phyloP scores from a whole-genome alignment of 805 yeast genomes.

The Pichia gijzeniarum region DNA sequence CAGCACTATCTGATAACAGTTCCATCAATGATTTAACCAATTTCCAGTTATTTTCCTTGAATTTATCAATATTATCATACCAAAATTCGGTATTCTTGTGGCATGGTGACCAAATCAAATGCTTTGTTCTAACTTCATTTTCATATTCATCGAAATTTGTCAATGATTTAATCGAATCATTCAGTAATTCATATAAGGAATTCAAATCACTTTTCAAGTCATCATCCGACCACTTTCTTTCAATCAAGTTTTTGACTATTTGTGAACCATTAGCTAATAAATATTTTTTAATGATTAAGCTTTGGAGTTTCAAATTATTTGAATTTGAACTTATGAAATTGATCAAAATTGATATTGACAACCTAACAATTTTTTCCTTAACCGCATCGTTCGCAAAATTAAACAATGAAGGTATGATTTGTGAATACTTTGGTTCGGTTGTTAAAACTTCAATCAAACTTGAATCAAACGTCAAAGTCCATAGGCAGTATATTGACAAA shows the following conservation, averaged over 20 bases:
- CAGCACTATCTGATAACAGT: slow-evolving; percentile 34
- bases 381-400: slow-evolving; percentile 70
- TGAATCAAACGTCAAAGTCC: slow-evolving; percentile 80
- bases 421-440: slow-evolving; percentile 46
- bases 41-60: slow-evolving; percentile 74
- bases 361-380: slow-evolving; percentile 85
- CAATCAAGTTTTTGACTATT: slow-evolving; percentile 60
- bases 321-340: slow-evolving; percentile 41
- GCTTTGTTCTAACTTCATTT: slow-evolving; percentile 74
- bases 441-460: slow-evolving; percentile 32
- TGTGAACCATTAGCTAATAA: slow-evolving; percentile 69
- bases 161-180: slow-evolving; percentile 67
- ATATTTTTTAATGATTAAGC: slow-evolving; percentile 54
- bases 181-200: slow-evolving; percentile 50
- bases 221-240: slow-evolving; percentile 91
- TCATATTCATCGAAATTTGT: slow-evolving; percentile 90
- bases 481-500: slow-evolving; percentile 65
- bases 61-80: slow-evolving; percentile 71
- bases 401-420: slow-evolving; percentile 45
- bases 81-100: slow-evolving; percentile 86
- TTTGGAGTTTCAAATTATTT: slow-evolving; percentile 30
- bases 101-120: slow-evolving; percentile 85
- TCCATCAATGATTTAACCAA: slow-evolving; percentile 55
- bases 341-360: slow-evolving; percentile 68
- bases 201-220: slow-evolving; percentile 74